These are phyloP conservation scores for Arachnopeziza araneosa DNA, from an alignment of 2,329 filamentous ascomycete genomes.

Conservation along the genomic window DNA sequence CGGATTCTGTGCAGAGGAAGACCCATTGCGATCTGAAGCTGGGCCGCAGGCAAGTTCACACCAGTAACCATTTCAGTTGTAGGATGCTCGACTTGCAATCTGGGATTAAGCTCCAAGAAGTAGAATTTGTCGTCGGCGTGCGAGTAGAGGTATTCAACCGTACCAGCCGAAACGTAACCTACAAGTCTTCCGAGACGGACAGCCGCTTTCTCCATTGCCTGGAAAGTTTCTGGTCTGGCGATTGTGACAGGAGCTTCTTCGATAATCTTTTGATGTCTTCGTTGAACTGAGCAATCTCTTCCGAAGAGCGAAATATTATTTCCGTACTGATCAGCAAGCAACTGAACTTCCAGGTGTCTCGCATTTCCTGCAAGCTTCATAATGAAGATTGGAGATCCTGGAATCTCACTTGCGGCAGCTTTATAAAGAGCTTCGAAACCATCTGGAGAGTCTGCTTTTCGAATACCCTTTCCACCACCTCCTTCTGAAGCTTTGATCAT, in stretches of 20 bases:
- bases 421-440: conserved; percentile 86
- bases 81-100: conserved; percentile 98
- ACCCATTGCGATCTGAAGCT: conserved; percentile 99
- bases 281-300: conserved; percentile 96
- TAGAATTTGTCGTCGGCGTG: conserved; percentile 98
- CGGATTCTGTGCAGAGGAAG: conserved; percentile 90
- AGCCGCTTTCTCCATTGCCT: conserved; percentile 92
- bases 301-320: conserved; percentile 99
- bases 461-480: conserved; percentile 98
- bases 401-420: conserved; percentile 94
- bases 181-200: conserved; percentile 91
- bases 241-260: conserved; percentile 98
- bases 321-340: conserved; percentile 97
- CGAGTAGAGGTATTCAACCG: conserved; percentile 98
- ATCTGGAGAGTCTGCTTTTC: conserved; percentile 82
- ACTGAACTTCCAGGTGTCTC: conserved; percentile 92
- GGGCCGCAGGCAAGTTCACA: conserved; percentile 92
- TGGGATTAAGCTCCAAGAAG: conserved; percentile 96
- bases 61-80: conserved; percentile 99
- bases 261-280: conserved; percentile 99
- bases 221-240: conserved; percentile 82
- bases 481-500: conserved; percentile 99
- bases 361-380: conserved; percentile 99
- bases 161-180: conserved; percentile 97
- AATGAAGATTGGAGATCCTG: conserved; percentile 98